Percentiles rank a stretch among this genome's conserved stretches.
These are phyloP conservation scores for Trametes villosa DNA, from an alignment of 768 basidiomycete genomes.

Conservation along the genomic window DNA sequence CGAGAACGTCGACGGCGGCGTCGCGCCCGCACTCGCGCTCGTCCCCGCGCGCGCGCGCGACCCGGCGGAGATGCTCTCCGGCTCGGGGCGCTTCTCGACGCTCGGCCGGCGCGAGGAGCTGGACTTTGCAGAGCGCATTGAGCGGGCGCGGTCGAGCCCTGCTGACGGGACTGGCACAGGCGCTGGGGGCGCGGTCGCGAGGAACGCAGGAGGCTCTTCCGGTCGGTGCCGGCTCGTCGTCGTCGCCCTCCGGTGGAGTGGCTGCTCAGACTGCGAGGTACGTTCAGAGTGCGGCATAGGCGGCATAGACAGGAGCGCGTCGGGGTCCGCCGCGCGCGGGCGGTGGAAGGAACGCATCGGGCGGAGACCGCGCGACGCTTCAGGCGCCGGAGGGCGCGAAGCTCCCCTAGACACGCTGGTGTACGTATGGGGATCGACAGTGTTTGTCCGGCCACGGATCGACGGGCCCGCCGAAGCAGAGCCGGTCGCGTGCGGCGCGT, in stretches of 20 bases:
- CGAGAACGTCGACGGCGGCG: slow-evolving; percentile 33
- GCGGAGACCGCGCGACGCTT: slow-evolving; percentile 41
- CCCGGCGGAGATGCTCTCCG: slow-evolving; percentile 13
- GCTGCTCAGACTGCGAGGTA: neutral
- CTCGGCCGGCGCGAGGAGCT: slow-evolving; percentile 28
- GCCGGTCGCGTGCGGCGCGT: neutral
- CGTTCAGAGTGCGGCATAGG: slow-evolving; percentile 17
- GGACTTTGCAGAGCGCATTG: slow-evolving; percentile 19
- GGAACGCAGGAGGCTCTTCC: slow-evolving; percentile 14
- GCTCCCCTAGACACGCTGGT: slow-evolving; percentile 24
- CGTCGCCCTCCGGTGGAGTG: slow-evolving; percentile 15
- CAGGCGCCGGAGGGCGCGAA: slow-evolving; percentile 24
- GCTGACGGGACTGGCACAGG: slow-evolving; percentile 23
- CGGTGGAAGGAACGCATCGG: slow-evolving; percentile 68
- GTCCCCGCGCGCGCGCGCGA: slow-evolving; percentile 32
- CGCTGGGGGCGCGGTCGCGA: slow-evolving; percentile 32
- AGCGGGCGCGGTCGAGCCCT: slow-evolving; percentile 23
- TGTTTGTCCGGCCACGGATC: slow-evolving; percentile 9
- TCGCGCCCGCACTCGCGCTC: slow-evolving; percentile 26
- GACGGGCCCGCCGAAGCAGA: neutral
- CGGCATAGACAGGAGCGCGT: slow-evolving; percentile 28
- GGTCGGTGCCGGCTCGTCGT: slow-evolving; percentile 4
- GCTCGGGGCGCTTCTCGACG: slow-evolving; percentile 21
- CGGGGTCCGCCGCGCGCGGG: slow-evolving; percentile 40
- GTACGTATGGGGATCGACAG: slow-evolving; percentile 4